A percentile compares a stretch with the other conserved stretches of the same genome.
These are phyloP conservation scores for Phytophthora palmivora DNA, from an alignment of 352 stramenopile species.

Conservation along the genomic window DNA sequence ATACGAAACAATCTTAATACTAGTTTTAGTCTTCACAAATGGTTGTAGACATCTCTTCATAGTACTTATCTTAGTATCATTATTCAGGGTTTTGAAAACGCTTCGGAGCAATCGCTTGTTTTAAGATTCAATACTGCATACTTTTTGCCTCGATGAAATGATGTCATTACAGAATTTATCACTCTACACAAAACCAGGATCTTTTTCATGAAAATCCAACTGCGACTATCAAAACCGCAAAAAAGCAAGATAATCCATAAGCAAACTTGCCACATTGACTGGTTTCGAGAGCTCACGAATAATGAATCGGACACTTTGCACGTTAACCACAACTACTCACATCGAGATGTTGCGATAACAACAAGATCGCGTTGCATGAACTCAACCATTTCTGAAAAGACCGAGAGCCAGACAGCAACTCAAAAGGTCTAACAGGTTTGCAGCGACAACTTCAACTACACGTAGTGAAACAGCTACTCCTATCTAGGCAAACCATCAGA, in stretches of 20 bases:
- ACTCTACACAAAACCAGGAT: background rate
- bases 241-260: conserved; percentile 17
- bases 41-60: too few species aligned
- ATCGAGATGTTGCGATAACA: conserved; percentile 1
- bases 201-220: conserved; percentile 32
- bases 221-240: conserved; percentile 21
- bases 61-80: too few species aligned
- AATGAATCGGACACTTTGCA: background rate
- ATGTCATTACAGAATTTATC: background rate
- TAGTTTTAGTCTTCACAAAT: too few species aligned
- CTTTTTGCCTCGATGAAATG: too few species aligned
- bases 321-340: conserved; percentile 1
- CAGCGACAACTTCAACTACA: conserved; percentile 4
- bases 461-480: conserved; percentile 5
- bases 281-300: background rate
- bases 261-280: background rate
- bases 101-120: too few species aligned
- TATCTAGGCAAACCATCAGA: conserved; percentile 6
- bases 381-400: conserved; percentile 27
- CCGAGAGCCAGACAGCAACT: conserved; percentile 3
- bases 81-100: too few species aligned
- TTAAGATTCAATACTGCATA: too few species aligned
- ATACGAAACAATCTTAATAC: too few species aligned
- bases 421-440: conserved; percentile 3
- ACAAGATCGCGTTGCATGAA: conserved; percentile 13